phyloP scores from a whole-genome alignment of 176 grass and related monocot species.

The Aegilops sharonensis region DNA sequence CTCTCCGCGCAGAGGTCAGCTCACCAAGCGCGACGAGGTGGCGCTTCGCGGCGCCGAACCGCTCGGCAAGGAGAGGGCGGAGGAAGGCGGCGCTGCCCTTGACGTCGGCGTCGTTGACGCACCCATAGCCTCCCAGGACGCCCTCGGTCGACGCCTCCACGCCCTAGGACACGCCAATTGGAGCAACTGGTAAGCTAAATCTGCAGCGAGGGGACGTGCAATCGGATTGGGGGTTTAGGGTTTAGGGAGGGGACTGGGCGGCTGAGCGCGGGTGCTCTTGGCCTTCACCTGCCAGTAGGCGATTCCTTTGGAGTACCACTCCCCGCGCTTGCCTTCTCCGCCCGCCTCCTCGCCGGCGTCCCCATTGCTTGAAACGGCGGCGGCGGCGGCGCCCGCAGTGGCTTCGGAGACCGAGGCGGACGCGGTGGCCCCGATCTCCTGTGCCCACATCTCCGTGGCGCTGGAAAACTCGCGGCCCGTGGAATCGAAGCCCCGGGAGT shows the following conservation, averaged over 20 bases:
- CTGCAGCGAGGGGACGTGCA: background rate
- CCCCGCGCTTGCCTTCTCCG: conserved; percentile 44
- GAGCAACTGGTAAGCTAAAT: conserved; percentile 23
- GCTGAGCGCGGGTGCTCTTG: conserved; percentile 6
- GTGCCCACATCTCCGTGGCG: conserved; percentile 85
- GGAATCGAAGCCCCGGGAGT: conserved; percentile 73
- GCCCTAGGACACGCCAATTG: conserved; percentile 43
- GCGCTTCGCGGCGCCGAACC: conserved; percentile 56
- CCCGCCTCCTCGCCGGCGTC: conserved; percentile 18
- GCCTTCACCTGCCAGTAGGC: conserved; percentile 95
- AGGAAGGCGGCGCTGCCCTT: conserved; percentile 93
- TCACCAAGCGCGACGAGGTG: conserved; percentile 83
- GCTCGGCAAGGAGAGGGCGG: conserved; percentile 55
- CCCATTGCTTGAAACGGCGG: background rate
- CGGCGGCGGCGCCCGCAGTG: background rate
- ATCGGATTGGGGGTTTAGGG: conserved; percentile 29
- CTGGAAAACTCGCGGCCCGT: conserved; percentile 68
- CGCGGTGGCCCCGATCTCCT: conserved; percentile 55
- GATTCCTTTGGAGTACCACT: conserved; percentile 96
- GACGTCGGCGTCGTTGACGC: conserved; percentile 83
- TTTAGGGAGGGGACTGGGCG: background rate
- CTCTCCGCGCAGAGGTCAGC: background rate
- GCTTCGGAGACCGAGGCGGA: conserved; percentile 11
- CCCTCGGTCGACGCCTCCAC: conserved; percentile 94
- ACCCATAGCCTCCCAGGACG: conserved; percentile 85